Evolutionary conservation across 371 early-diverging fungal genomes (phyloP).

Genomic region (Syncephalis plumigaleata): DNA sequence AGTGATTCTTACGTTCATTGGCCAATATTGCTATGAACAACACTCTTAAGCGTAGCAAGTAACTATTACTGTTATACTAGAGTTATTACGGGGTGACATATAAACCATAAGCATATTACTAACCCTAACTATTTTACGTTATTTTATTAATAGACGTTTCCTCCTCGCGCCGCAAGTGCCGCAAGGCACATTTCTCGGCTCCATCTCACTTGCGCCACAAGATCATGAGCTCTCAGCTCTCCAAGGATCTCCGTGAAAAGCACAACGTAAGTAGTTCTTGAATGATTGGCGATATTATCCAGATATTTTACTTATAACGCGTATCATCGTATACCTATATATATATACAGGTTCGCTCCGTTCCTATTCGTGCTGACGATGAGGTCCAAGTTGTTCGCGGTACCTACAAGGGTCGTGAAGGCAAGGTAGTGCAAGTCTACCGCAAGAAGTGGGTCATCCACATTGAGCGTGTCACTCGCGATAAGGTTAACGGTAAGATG

Average conservation of each 20-base stretch:
- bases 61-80: too few relatives aligned
- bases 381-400: constrained; percentile 94
- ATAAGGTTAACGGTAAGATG: constrained; percentile 84
- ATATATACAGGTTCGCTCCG: constrained; percentile 52
- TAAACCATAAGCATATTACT: too few relatives aligned
- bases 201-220: constrained; percentile 85
- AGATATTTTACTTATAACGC: too few relatives aligned
- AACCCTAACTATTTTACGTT: too few relatives aligned
- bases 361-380: constrained; percentile 95
- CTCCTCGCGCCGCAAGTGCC: constrained; percentile 87
- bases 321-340: too few relatives aligned
- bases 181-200: constrained; percentile 98
- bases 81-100: too few relatives aligned
- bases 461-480: constrained; percentile 88
- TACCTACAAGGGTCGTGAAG: constrained; percentile 91
- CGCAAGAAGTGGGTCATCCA: constrained; percentile 97
- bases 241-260: constrained; percentile 96
- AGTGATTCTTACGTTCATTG: too few relatives aligned
- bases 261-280: constrained; percentile 47
- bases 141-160: constrained; percentile 74
- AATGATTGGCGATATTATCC: too few relatives aligned
- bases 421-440: constrained; percentile 92
- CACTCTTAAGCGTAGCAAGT: too few relatives aligned
- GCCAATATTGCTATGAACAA: too few relatives aligned
- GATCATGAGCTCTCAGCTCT: constrained; percentile 91